phyloP scores from a whole-genome alignment of 805 yeast genomes.

The Metschnikowia cubensis region DNA sequence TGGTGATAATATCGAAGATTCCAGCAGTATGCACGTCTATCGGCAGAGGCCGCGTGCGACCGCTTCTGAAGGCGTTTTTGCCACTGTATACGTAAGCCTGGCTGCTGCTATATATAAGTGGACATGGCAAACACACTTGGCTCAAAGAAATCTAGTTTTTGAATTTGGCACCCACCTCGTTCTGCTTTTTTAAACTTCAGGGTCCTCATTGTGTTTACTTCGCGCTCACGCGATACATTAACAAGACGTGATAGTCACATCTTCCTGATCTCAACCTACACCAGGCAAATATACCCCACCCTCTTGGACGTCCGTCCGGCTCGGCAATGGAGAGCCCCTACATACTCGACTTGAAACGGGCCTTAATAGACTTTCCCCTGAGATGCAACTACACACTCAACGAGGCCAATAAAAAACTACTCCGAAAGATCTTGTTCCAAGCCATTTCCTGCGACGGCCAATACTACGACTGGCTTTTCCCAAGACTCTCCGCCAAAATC shows the following conservation, averaged over 20 bases:
- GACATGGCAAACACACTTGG: background rate
- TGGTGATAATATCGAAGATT: background rate
- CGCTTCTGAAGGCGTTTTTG: background rate
- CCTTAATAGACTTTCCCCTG: conserved; percentile 37
- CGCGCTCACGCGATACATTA: background rate
- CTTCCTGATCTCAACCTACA: background rate
- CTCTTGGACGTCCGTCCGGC: background rate
- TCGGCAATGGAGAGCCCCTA: conserved; percentile 6
- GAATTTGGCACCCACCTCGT: no score
- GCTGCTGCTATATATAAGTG: background rate
- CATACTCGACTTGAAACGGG: conserved; percentile 20
- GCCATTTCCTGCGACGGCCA: conserved; percentile 42
- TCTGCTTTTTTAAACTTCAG: background rate
- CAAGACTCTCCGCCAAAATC: conserved; percentile 19
- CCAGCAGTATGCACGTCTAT: conserved; percentile 2
- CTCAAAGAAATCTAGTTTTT: background rate
- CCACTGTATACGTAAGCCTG: background rate
- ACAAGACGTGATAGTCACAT: background rate
- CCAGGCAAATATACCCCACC: background rate
- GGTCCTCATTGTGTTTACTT: background rate
- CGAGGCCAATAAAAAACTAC: conserved; percentile 24
- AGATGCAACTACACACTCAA: conserved; percentile 28
- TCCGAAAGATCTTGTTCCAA: conserved; percentile 42
- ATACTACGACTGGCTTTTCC: conserved; percentile 39
- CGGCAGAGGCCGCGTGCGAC: background rate